These are phyloP conservation scores for Pythium rhizo-oryzae DNA, from an alignment of 352 stramenopile genomes.

Conservation along the genomic window DNA sequence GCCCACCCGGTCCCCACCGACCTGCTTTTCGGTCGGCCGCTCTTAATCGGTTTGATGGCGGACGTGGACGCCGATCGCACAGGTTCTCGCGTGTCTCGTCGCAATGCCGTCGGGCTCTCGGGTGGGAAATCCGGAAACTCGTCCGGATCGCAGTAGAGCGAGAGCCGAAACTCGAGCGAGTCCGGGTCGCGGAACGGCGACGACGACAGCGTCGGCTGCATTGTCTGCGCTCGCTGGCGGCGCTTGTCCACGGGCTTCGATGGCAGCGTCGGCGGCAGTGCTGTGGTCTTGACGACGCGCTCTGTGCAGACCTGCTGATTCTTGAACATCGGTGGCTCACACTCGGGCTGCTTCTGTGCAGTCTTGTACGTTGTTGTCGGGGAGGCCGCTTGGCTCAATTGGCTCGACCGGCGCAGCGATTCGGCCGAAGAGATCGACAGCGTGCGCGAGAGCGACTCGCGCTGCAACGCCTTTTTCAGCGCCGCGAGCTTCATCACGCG, in stretches of 20 bases:
- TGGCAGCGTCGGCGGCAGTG: neutral
- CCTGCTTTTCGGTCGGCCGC: conserved; percentile 15
- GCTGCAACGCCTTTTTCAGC: conserved; percentile 23
- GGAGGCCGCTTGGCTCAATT: neutral
- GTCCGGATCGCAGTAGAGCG: conserved; percentile 23
- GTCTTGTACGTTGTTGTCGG: neutral
- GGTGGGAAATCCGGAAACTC: neutral
- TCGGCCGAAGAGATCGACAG: conserved; percentile 24
- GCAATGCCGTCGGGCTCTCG: neutral
- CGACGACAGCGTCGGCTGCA: conserved; percentile 8
- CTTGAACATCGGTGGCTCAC: neutral
- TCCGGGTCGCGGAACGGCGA: conserved; percentile 16
- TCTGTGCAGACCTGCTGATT: conserved; percentile 7
- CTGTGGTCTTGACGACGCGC: neutral
- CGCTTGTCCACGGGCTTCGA: conserved; percentile 6
- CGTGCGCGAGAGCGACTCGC: conserved; percentile 19
- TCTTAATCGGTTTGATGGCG: conserved; percentile 5
- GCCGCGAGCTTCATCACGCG: conserved; percentile 30
- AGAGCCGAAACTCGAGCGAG: conserved; percentile 25
- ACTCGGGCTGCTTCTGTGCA: neutral
- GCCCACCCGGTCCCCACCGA: conserved; percentile 10
- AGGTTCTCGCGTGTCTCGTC: neutral
- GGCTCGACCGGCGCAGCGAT: conserved; percentile 1
- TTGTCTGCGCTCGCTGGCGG: conserved; percentile 20
- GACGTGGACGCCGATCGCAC: neutral